Base-by-base conservation (phyloP, 2,329 filamentous ascomycete genomes). In the Colletotrichum higginsianum region DNA sequence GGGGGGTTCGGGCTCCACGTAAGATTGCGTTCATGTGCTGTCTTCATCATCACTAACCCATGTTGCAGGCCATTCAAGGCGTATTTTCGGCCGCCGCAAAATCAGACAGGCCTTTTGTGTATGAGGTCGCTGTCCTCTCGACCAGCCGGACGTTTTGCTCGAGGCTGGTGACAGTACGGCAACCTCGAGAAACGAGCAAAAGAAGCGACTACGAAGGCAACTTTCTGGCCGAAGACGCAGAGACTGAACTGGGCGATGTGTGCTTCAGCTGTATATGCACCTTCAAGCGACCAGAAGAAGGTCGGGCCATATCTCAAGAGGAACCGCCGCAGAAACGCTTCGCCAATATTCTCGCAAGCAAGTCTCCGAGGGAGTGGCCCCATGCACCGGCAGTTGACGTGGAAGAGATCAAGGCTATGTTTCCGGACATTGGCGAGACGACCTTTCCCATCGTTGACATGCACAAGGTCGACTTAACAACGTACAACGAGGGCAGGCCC, bases 181-280 rank as follows among this genome's bases (percentile, higher is more conserved):
- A 80, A 76, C 47, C 78, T 75, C 16, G 23, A 58, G 53, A 66
- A 42, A 44, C 66, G 49, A 71, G 61, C 56, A 60, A 58, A 21
- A 60, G 66, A 18, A n/a, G 42, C 4, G n/a, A 58, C 15, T 35
- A 60, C 11, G 60, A 61, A 12, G 66, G 64, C 30, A 60, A 69
- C 30, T 75, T 75, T 30, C 56, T 44, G 9, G 61, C 57, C 1
- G 78, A 79, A 3, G 86, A 88, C 61, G 81, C 82, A 3, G 55
- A 79, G 44, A 75, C 79, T 2, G 80, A 82, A 7, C 78, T 86
- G 0, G 82, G 82, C 1, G 80, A 82, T 4, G 81, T 86, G 5
- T 86, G 84, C 76, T 88, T 89, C 76, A 85, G 83, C 13, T 86
- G 86, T 50, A 77, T 89, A 9, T 82, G 86, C 47, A 89, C 88